Conservation (phyloP, 345 rosid species). For the Arabidopsis arenosa region DNA sequence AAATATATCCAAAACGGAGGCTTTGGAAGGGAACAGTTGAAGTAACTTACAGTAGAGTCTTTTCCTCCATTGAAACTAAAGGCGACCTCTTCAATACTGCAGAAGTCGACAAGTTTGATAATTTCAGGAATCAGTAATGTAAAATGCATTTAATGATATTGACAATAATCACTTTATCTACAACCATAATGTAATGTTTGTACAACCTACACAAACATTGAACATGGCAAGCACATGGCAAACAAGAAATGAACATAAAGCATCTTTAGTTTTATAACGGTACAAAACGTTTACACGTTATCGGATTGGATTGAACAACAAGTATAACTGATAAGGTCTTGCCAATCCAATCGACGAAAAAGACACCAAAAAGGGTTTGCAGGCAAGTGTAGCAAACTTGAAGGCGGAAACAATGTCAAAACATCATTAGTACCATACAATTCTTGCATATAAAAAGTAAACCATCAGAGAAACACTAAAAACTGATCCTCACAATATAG, state of each 20-base stretch:
- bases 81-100: conserved; percentile 92
- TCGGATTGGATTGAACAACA: background rate
- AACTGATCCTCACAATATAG: no score
- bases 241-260: conserved; percentile 24
- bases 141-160: conserved; percentile 3
- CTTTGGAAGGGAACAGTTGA: conserved; percentile 9
- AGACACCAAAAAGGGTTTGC: background rate
- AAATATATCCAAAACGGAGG: conserved; percentile 1
- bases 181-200: conserved; percentile 16
- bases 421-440: no score
- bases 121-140: conserved; percentile 40
- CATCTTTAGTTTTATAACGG: conserved; percentile 5
- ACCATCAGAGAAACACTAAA: no score
- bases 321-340: background rate
- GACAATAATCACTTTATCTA: conserved; percentile 8
- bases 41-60: conserved; percentile 87
- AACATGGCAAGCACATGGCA: conserved; percentile 24
- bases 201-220: background rate
- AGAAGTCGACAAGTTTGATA: conserved; percentile 32
- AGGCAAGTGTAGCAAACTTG: background rate
- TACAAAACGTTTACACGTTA: background rate
- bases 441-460: no score
- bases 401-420: no score
- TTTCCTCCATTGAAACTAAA: conserved; percentile 99
- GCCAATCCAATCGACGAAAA: background rate